A percentile compares a stretch with the other conserved stretches of the same genome.
Evolutionary conservation across 495 filamentous ascomycete species (phyloP).

Genomic region (Aspergillus sclerotioniger): DNA sequence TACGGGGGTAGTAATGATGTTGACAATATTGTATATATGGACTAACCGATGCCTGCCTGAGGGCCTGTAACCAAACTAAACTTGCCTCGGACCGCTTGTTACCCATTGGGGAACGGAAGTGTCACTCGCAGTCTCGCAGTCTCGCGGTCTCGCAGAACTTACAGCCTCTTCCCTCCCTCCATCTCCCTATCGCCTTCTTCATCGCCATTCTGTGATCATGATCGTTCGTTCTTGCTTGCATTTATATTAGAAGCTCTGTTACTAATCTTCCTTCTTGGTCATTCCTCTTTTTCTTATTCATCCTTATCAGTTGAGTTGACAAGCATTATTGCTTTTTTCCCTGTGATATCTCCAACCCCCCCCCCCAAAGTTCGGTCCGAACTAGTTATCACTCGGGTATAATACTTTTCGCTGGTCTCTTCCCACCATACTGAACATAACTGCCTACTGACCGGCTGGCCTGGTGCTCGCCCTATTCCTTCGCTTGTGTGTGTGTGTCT

Average conservation of each 20-base stretch:
- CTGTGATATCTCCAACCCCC: not conserved
- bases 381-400: not conserved
- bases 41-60: not conserved
- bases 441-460: not conserved
- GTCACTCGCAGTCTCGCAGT: too few species aligned
- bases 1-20: too few species aligned
- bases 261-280: not conserved
- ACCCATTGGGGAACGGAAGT: not conserved
- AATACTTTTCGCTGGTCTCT: not conserved
- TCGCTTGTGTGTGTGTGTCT: not conserved
- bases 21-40: too few species aligned
- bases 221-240: constrained; percentile 6
- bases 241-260: constrained; percentile 2
- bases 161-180: constrained; percentile 2
- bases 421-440: not conserved
- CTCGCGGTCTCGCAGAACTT: not conserved
- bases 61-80: too few species aligned
- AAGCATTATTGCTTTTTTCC: too few species aligned
- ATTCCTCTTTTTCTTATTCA: not conserved
- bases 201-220: not conserved
- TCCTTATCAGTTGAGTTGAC: not conserved
- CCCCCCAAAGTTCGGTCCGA: not conserved
- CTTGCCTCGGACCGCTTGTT: not conserved
- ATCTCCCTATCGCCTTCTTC: constrained; percentile 4
- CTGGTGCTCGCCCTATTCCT: constrained; percentile 1